Evolutionary conservation across 2,329 filamentous ascomycete species (phyloP).

Genomic region (Bretziella fagacearum): DNA sequence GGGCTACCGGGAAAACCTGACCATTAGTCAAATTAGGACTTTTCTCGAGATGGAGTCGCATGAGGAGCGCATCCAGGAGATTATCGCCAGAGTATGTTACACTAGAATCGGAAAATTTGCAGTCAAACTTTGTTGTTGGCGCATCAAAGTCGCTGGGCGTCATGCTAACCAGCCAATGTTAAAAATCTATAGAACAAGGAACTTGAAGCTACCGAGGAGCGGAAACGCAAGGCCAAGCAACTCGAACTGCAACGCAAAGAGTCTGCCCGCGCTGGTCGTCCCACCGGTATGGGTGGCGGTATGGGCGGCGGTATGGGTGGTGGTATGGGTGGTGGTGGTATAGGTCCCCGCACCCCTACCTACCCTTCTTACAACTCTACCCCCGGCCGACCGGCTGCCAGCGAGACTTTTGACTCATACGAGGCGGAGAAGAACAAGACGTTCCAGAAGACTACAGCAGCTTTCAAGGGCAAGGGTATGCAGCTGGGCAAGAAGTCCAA

Average conservation of each 20-base stretch:
- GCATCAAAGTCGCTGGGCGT: no score
- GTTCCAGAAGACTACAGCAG: conserved; percentile 52
- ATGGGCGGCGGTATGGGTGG: conserved; percentile 10
- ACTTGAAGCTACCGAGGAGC: conserved; percentile 91
- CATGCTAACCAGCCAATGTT: conserved; percentile 6
- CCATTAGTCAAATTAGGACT: conserved; percentile 93
- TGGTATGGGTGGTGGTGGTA: no score
- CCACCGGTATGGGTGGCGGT: conserved; percentile 19
- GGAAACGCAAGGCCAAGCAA: conserved; percentile 97
- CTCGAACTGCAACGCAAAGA: conserved; percentile 98
- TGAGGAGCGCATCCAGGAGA: conserved; percentile 97
- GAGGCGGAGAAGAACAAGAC: conserved; percentile 95
- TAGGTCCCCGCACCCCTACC: conserved; percentile 44
- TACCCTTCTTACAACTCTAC: conserved; percentile 39
- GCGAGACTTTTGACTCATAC: conserved; percentile 82
- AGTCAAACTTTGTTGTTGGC: not conserved
- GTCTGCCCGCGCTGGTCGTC: conserved; percentile 58
- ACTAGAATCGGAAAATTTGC: conserved; percentile 5
- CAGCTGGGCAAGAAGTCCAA: conserved; percentile 98
- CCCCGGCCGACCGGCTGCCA: conserved; percentile 35
- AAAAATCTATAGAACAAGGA: conserved; percentile 65
- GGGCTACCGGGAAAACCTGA: conserved; percentile 91
- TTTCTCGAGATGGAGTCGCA: conserved; percentile 99
- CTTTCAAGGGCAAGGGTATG: conserved; percentile 91
- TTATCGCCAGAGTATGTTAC: conserved; percentile 62